Base-by-base conservation (phyloP, 2,329 filamentous ascomycete species). In the Sclerotinia sclerotiorum region DNA sequence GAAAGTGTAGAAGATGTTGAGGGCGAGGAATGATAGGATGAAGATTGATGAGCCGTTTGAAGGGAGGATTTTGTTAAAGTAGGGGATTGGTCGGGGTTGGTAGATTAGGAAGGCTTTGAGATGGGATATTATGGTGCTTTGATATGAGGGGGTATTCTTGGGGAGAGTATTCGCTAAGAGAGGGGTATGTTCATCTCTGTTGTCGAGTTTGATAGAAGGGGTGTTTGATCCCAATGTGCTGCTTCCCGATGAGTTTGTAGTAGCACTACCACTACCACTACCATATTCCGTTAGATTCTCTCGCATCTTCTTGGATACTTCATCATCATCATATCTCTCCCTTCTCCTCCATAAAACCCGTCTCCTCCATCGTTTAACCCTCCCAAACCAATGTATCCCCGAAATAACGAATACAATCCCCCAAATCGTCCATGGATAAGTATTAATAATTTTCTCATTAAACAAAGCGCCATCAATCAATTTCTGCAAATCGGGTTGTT, bases 1-100 rank as follows among this genome's bases (percentile, higher is more conserved):
- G 69, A 88, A 74, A 44, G 84, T 82, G 75, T 86, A 87, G 75
- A 88, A 88, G 39, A 85, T 51, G 70, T 87, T 89, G 13, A 89
- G 75, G 10, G 74, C 80, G 6, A 88, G 57, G 76, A 87, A 85
- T 11, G 78, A 73, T 5, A 84, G 69, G 48, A 89, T 79, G 61
- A 84, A 77, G 7, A 89, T 70, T 0, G 84, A 84, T 0, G 83
- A 84, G 7, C 80, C 82, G 72, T 89, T 89, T 8, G 84, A 82
- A 0, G 88, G 87, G 3, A 88, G 79, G 0, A 79, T 77, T 67
- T 85, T 85, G 75, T 87, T 83, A 73, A 89, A 69, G 32, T 88
- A n/a, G 0, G 85, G 86, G 17, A 89, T 79, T 0, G 83, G 83
- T 21, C 73, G 77, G 19, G 87, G 87, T 73, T 90, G 87, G 69